Base-by-base conservation (phyloP, 164 flowering plant genomes). In the Chimonanthus praecox region DNA sequence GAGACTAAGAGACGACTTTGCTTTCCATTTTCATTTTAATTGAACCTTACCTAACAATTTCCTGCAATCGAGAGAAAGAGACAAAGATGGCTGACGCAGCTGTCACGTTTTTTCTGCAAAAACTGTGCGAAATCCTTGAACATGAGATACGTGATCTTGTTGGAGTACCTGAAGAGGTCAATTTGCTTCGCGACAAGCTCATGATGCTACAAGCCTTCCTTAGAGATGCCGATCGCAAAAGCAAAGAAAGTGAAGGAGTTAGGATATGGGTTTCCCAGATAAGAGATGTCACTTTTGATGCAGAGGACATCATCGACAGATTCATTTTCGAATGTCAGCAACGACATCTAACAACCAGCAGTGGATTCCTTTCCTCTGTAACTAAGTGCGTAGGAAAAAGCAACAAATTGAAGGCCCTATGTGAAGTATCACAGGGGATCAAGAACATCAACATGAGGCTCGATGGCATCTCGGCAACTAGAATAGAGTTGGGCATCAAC, bases 401-500 rank as follows among this genome's bases (percentile, higher is more conserved):
- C 47, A 33, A 68, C 5, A 67, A 80, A n/a, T n/a, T 85, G 21
- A 65, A 67, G 2, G 65, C 72, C 47, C 76, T 62, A 6, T 73
- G 77, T 70, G 66, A 67, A 21, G 73, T 74, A 3, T 83, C 82
- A 54, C 80, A 76, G 75, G 71, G 79, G n/a, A 84, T 87, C 6
- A 58, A 13, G 65, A 75, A 81, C 21, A 87, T 87, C 71, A 84
- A 77, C 46, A 77, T 69, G 20, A 80, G 72, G 51, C 74, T 84
- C 49, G 60, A 74, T 9, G 3, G 5, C 3, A 83, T 80, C 15
- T 61, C 51, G 2, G 7, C 4, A 0, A 72, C 21, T 46, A 61
- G 67, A 61, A 5, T 11, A 7, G 47, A 47, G 44, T 20, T 10
- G 18, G 48, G 10, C 47, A 51, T 62, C 67, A 43, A 33, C n/a